These are phyloP conservation scores for Saturnispora quitensis DNA, from an alignment of 805 yeast species.

Conservation along the genomic window DNA sequence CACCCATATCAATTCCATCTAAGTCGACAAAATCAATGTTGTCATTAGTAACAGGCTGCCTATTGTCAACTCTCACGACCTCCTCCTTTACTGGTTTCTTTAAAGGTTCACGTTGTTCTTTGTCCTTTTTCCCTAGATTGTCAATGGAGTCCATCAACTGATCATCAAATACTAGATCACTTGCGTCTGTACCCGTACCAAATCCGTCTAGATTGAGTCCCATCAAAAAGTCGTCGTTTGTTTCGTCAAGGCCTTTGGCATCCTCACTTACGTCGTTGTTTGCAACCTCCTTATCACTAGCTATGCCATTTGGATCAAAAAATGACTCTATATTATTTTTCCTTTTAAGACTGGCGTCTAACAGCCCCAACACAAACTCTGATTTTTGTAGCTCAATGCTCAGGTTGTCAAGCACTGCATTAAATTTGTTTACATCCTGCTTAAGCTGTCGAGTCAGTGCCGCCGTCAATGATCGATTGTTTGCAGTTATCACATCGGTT, in stretches of 20 bases:
- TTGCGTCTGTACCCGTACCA: background rate
- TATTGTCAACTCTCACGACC: background rate
- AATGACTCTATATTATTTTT: slow-evolving; percentile 15
- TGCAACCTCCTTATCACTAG: background rate
- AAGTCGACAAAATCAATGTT: slow-evolving; percentile 1
- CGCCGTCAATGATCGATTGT: slow-evolving; percentile 22
- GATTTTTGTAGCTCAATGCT: slow-evolving; percentile 23
- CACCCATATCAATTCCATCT: slow-evolving; percentile 7
- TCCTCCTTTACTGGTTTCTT: background rate
- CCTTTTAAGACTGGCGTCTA: slow-evolving; percentile 22
- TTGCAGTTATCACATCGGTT: slow-evolving; percentile 21
- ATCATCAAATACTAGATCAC: slow-evolving; percentile 13
- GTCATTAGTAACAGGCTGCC: background rate
- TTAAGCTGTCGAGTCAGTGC: slow-evolving; percentile 20
- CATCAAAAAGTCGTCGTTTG: background rate
- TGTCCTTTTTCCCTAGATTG: background rate
- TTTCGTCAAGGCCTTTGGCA: background rate
- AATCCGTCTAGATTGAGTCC: background rate
- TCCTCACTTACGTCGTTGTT: background rate
- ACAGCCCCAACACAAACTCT: slow-evolving; percentile 19
- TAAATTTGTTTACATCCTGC: slow-evolving; percentile 22
- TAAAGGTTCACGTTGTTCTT: background rate
- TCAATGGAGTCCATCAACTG: slow-evolving; percentile 1
- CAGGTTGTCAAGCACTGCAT: slow-evolving; percentile 23
- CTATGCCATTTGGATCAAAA: background rate